Percentiles rank a stretch among this genome's conserved stretches.
These are phyloP conservation scores for Chrysosporium queenslandicum DNA, from an alignment of 2,329 filamentous ascomycete species.

Conservation along the genomic window DNA sequence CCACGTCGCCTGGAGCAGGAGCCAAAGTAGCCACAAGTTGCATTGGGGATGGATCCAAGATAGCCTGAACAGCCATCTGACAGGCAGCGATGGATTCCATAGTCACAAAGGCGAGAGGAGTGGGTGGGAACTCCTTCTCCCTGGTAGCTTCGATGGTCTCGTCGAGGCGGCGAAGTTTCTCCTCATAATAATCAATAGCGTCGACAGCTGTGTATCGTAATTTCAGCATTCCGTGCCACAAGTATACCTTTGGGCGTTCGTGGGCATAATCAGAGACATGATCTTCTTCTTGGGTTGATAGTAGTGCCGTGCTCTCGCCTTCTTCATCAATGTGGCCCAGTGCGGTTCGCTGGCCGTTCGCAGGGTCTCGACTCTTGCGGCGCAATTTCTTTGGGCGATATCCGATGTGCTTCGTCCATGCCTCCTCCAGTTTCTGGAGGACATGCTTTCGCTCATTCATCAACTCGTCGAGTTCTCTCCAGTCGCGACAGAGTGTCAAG, in stretches of 20 bases:
- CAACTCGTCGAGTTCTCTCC: slow-evolving; percentile 68
- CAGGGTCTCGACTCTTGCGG: slow-evolving; percentile 28
- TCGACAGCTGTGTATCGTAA: slow-evolving; percentile 66
- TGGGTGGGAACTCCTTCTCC: slow-evolving; percentile 64
- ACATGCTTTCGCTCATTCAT: slow-evolving; percentile 56
- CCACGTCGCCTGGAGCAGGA: slow-evolving; percentile 80
- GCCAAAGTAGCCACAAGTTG: slow-evolving; percentile 76
- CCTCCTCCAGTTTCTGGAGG: slow-evolving; percentile 66
- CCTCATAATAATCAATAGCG: slow-evolving; percentile 89
- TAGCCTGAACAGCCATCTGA: slow-evolving; percentile 93
- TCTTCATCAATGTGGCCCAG: slow-evolving; percentile 31
- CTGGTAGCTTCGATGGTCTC: slow-evolving; percentile 61
- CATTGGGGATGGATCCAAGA: slow-evolving; percentile 81
- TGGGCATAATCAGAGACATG: slow-evolving; percentile 39
- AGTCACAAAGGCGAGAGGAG: slow-evolving; percentile 84
- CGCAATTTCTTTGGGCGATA: slow-evolving; percentile 42
- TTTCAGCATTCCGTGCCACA: slow-evolving; percentile 70
- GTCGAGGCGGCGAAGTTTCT: slow-evolving; percentile 69
- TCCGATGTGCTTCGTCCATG: slow-evolving; percentile 69
- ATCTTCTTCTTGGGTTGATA: slow-evolving; percentile 34
- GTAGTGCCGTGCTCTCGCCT: slow-evolving; percentile 53
- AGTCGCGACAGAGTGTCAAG: slow-evolving; percentile 77
- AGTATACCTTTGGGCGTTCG: slow-evolving; percentile 55
- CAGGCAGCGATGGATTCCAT: slow-evolving; percentile 89
- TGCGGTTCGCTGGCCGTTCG: slow-evolving; percentile 19